A percentile compares a stretch with the other conserved stretches of the same genome.
These are phyloP conservation scores for Ascochyta fabae DNA, from an alignment of 2,329 filamentous ascomycete species.

Conservation along the genomic window DNA sequence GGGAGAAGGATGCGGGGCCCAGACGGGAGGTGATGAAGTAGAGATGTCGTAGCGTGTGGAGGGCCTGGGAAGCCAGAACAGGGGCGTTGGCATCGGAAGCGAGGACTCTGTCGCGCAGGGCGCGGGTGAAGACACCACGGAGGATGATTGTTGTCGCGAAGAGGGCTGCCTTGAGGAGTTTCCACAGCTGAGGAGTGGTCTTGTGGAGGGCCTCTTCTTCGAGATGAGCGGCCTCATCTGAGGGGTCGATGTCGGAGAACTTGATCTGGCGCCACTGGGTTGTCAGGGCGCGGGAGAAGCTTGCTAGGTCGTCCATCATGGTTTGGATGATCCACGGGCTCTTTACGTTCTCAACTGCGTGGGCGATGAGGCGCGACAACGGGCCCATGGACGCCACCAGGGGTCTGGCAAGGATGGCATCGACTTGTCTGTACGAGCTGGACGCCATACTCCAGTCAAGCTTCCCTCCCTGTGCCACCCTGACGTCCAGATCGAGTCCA, in stretches of 20 bases:
- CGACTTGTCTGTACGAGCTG: constrained; percentile 66
- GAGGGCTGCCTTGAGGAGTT: constrained; percentile 74
- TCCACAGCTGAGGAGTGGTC: constrained; percentile 77
- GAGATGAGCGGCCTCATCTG: constrained; percentile 69
- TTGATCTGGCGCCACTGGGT: constrained; percentile 77
- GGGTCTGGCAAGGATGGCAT: constrained; percentile 65
- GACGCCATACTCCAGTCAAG: constrained; percentile 70
- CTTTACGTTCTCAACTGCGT: constrained; percentile 65
- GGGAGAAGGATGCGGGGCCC: constrained; percentile 76
- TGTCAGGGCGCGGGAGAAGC: constrained; percentile 70
- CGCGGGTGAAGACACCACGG: constrained; percentile 74
- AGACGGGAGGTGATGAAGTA: constrained; percentile 82
- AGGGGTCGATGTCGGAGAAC: constrained; percentile 73
- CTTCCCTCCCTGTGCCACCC: constrained; percentile 55
- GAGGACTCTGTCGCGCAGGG: constrained; percentile 63
- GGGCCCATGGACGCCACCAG: constrained; percentile 72
- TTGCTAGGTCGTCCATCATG: constrained; percentile 69
- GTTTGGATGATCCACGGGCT: constrained; percentile 58
- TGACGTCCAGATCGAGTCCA: constrained; percentile 71
- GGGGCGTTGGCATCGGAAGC: constrained; percentile 66
- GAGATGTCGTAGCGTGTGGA: constrained; percentile 77
- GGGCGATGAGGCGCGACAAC: constrained; percentile 68
- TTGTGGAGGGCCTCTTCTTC: constrained; percentile 68
- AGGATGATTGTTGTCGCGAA: constrained; percentile 78
- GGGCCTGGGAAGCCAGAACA: constrained; percentile 70